phyloP scores from a whole-genome alignment of 352 stramenopile genomes.

The Thraustotheca clavata region DNA sequence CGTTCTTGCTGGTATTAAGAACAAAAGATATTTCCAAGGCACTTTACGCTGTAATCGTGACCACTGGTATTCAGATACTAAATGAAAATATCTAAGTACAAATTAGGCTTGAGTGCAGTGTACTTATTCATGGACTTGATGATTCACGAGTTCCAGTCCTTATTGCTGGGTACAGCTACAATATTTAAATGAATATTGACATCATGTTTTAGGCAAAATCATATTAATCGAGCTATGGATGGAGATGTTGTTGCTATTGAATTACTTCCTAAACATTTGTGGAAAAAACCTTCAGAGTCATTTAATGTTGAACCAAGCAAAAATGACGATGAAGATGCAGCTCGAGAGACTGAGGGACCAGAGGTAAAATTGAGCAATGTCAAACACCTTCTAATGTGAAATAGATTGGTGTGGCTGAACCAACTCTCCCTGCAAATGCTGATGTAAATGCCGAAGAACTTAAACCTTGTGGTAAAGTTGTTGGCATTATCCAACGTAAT shows the following conservation, averaged over 20 bases:
- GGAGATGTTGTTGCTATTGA: constrained; percentile 97
- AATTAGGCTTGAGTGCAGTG: constrained; percentile 47
- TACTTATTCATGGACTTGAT: constrained; percentile 62
- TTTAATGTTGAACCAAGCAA: constrained; percentile 42
- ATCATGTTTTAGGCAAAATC: constrained; percentile 27
- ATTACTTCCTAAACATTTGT: constrained; percentile 77
- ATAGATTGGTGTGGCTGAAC: constrained; percentile 43
- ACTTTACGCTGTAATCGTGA: constrained; percentile 83
- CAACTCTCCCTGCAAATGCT: constrained; percentile 45
- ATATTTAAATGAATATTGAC: neutral
- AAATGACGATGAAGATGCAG: constrained; percentile 31
- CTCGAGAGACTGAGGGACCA: neutral
- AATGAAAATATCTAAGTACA: neutral
- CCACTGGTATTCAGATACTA: constrained; percentile 42
- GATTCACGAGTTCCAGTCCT: constrained; percentile 56
- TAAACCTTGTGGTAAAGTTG: constrained; percentile 74
- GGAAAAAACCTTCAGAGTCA: constrained; percentile 65
- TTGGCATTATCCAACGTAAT: constrained; percentile 89
- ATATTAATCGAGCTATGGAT: constrained; percentile 97
- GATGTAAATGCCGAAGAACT: constrained; percentile 50
- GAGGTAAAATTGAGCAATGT: neutral
- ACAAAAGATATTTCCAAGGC: constrained; percentile 83
- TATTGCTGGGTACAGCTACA: constrained; percentile 32
- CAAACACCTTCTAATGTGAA: neutral
- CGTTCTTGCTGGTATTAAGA: constrained; percentile 78